Evolutionary conservation across 768 basidiomycete genomes (phyloP).

Genomic region (Hygrocybe coccinea): DNA sequence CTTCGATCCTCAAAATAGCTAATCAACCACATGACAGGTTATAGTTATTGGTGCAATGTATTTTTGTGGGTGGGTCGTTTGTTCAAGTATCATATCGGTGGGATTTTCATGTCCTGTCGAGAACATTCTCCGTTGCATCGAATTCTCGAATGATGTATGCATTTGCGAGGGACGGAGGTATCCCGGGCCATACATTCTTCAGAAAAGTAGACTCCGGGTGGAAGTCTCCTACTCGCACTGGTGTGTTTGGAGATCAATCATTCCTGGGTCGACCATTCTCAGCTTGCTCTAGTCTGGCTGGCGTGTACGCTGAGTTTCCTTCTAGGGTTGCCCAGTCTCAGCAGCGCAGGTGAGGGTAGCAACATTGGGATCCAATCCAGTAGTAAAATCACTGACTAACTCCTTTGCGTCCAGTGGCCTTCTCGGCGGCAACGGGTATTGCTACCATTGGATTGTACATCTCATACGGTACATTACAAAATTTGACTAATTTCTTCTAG

Average conservation of each 20-base stretch:
- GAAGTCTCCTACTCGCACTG: constrained; percentile 65
- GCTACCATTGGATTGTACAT: constrained; percentile 76
- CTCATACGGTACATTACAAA: constrained; percentile 50
- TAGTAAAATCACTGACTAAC: too few relatives aligned
- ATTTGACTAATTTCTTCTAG: not conserved
- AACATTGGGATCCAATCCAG: too few relatives aligned
- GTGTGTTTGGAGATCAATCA: constrained; percentile 29
- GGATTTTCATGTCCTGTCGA: constrained; percentile 16
- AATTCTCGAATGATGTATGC: constrained; percentile 85
- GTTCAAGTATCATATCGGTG: not conserved
- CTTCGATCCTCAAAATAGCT: not conserved
- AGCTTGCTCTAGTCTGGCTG: constrained; percentile 56
- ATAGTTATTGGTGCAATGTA: constrained; percentile 71
- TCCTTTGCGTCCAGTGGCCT: constrained; percentile 57
- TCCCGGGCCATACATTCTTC: constrained; percentile 65
- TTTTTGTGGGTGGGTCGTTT: constrained; percentile 53
- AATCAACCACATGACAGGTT: constrained; percentile 31
- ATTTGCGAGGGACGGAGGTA: constrained; percentile 69
- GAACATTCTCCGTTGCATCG: constrained; percentile 72
- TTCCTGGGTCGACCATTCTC: not conserved
- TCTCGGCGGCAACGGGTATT: constrained; percentile 55
- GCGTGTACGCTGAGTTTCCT: constrained; percentile 72
- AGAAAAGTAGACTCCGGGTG: constrained; percentile 54
- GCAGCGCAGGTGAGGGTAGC: constrained; percentile 33
- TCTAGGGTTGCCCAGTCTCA: constrained; percentile 68